Conservation (phyloP, 108 stramenopile species). For the Pseudonitzschia multiseries region DNA sequence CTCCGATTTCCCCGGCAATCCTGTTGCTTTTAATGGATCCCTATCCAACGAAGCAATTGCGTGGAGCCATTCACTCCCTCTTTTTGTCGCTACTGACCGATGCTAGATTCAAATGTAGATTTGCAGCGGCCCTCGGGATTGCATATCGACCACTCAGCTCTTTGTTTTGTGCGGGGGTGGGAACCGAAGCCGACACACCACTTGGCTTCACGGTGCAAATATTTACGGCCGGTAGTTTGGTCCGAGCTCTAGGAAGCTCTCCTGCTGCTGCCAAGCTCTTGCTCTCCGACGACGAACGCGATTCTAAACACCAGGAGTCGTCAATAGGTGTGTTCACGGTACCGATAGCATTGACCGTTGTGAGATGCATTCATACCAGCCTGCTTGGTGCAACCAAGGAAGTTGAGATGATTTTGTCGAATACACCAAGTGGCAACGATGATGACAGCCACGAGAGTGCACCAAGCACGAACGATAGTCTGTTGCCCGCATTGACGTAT, state of each 20-base stretch:
- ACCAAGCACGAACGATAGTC: constrained; percentile 25
- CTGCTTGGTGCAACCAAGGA: constrained; percentile 82
- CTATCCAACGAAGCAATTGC: constrained; percentile 83
- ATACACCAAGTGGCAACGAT: constrained; percentile 41
- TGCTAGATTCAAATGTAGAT: constrained; percentile 79
- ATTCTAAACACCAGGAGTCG: constrained; percentile 28
- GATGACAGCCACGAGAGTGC: constrained; percentile 37
- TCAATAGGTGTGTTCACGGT: constrained; percentile 64
- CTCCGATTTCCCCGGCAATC: constrained; percentile 71
- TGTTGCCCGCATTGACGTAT: constrained; percentile 65
- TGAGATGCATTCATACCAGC: constrained; percentile 84
- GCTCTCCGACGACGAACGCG: constrained; percentile 54
- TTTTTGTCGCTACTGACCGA: constrained; percentile 80
- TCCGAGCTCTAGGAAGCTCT: constrained; percentile 75
- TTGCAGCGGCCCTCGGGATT: constrained; percentile 87
- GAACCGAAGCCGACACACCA: constrained; percentile 84
- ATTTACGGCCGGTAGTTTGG: constrained; percentile 87
- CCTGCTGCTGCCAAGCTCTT: constrained; percentile 69
- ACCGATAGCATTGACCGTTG: constrained; percentile 77
- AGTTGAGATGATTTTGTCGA: constrained; percentile 63
- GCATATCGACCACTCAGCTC: constrained; percentile 81
- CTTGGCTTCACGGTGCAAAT: constrained; percentile 89
- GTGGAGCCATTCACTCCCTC: constrained; percentile 68
- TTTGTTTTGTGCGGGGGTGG: constrained; percentile 87
- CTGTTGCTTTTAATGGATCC: constrained; percentile 83